Evolutionary conservation across 2,329 filamentous ascomycete genomes (phyloP), one percentile per base, ranked within the genome.

Genomic region (Paecilomyces sp.): DNA sequence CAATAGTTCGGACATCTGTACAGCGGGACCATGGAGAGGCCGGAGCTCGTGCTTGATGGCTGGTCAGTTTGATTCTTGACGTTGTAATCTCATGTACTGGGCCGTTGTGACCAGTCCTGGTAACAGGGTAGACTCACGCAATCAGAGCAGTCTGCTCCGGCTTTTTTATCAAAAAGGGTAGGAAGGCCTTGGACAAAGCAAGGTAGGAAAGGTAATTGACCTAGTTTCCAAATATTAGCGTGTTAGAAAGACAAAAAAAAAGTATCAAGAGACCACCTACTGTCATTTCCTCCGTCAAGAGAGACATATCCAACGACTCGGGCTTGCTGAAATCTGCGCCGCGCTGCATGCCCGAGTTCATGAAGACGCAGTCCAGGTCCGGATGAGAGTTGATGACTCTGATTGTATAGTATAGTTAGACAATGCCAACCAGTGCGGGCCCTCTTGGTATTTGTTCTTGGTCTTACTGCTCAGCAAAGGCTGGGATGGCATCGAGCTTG

Each of bases 321-420:
- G 80, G 80, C 53, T 81, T 75, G 24, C 76, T 72, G 64, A 82
- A 82, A 66, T 83, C 74, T 61, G 81, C 76, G 9, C 72, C 72
- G 8, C 80, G 74, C 67, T 83, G 81, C 33, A 83, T 79, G n/a
- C 81, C 81, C 1, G 79, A 77, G 68, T 83, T 83, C 55, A 83
- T 66, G 60, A 83, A 74, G n/a, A 83, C 68, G 60, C 76, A 79
- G 65, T 83, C 81, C 2, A 84, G 68, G 61, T 83, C 81, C 0
- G 80, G 76, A 61, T 83, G 78, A 57, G 74, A 72, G 31, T 66
- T 68, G 22, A 74, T 78, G 41, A 73, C 60, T 54, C 68, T 68
- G 1, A 63, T 57, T 2, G 13, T 9, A 28, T 12, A 18, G 13
- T 9, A 28, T 12, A 18, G 15, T 47, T 22, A 47, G 15, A 6